These are phyloP conservation scores for Aspergillus sp. DNA, from an alignment of 2,329 filamentous ascomycete species.

Conservation along the genomic window DNA sequence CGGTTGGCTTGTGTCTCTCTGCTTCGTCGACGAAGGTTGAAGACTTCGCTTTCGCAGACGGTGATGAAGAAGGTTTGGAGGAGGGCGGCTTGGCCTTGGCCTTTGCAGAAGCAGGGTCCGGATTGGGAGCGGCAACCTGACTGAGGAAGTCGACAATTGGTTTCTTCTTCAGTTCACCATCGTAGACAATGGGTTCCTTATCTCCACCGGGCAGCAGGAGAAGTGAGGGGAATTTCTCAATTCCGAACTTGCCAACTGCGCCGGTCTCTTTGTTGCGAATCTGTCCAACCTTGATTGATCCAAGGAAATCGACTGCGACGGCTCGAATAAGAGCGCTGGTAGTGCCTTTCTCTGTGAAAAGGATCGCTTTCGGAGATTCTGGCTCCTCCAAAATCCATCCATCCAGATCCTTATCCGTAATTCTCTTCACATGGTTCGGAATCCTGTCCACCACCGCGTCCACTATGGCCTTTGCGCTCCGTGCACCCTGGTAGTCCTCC, in stretches of 20 bases:
- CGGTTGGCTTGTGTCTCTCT: conserved; percentile 37
- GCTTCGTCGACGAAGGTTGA: conserved; percentile 41
- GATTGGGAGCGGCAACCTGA: conserved; percentile 69
- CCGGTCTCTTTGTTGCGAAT: conserved; percentile 71
- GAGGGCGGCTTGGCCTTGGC: conserved; percentile 14
- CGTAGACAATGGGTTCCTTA: conserved; percentile 62
- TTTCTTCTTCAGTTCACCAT: conserved; percentile 78
- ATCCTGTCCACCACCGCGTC: conserved; percentile 80
- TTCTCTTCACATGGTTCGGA: conserved; percentile 76
- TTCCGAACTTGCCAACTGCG: conserved; percentile 63
- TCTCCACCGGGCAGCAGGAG: conserved; percentile 67
- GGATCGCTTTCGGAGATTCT: conserved; percentile 69
- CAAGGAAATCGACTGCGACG: conserved; percentile 84
- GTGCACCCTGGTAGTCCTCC: conserved; percentile 81
- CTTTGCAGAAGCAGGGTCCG: conserved; percentile 54
- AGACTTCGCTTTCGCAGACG: conserved; percentile 40
- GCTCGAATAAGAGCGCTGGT: conserved; percentile 75
- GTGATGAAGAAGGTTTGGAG: conserved; percentile 29
- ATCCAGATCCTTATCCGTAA: conserved; percentile 72
- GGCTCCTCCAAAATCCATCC: conserved; percentile 61
- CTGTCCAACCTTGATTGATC: conserved; percentile 69
- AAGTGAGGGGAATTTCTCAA: conserved; percentile 71
- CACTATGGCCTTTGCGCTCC: conserved; percentile 77
- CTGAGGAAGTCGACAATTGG: conserved; percentile 74
- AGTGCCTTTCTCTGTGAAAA: conserved; percentile 90